Evolutionary conservation across 31 red algal species (phyloP).

Genomic region (Porphyra umbilicalis): DNA sequence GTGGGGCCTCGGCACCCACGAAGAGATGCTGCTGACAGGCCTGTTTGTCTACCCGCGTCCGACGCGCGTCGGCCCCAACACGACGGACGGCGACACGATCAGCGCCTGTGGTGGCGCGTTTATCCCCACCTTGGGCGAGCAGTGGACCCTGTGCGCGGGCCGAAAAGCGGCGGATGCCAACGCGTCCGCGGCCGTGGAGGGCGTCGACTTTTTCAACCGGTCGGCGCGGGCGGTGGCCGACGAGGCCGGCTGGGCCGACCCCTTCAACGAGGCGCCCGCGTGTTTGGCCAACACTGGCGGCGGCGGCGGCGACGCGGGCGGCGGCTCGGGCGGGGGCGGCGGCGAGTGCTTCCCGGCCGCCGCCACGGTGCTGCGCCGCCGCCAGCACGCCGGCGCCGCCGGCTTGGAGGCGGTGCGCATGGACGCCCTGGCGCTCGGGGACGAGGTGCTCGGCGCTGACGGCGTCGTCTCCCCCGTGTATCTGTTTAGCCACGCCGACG

Average conservation of each 20-base stretch:
- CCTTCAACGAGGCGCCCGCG: neutral
- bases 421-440: conserved; percentile 51
- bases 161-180: neutral
- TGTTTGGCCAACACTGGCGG: neutral
- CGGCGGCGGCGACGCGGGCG: conserved; percentile 10
- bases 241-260: neutral
- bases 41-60: neutral
- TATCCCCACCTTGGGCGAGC: neutral
- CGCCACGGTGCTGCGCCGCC: conserved; percentile 7
- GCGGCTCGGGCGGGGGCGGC: conserved; percentile 19
- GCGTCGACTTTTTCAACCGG: neutral
- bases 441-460: conserved; percentile 15
- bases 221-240: neutral
- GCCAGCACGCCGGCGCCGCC: neutral
- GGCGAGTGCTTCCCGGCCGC: conserved; percentile 42
- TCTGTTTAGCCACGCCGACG: conserved; percentile 11
- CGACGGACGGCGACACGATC: neutral
- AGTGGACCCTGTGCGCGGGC: neutral
- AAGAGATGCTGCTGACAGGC: neutral
- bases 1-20: neutral
- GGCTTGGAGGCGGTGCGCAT: conserved; percentile 24
- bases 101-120: neutral
- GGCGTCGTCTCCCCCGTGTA: conserved; percentile 10
- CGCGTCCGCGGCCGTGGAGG: neutral
- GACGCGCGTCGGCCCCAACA: neutral